Evolutionary conservation across 164 flowering plant species (phyloP).

Genomic region (Buxus sempervirens): DNA sequence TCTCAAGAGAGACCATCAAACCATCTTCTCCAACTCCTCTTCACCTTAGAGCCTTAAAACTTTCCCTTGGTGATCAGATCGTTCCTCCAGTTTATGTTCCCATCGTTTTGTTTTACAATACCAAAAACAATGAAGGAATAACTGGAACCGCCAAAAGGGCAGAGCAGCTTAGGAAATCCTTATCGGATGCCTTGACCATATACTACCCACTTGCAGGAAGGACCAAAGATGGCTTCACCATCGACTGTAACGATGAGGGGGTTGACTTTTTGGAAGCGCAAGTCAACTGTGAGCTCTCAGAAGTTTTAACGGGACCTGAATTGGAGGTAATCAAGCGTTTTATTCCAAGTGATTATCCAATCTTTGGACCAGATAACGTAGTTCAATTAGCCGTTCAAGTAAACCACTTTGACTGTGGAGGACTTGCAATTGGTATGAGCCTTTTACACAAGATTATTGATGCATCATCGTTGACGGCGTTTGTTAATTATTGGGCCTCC

Average conservation of each 20-base stretch:
- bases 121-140: too few species aligned
- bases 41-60: not conserved
- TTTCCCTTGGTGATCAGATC: not conserved
- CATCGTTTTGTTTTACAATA: not conserved
- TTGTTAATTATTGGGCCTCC: constrained; percentile 21
- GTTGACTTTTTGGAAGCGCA: too few species aligned
- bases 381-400: constrained; percentile 19
- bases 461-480: constrained; percentile 6
- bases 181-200: too few species aligned
- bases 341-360: too few species aligned
- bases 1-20: constrained; percentile 1
- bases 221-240: too few species aligned
- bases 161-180: too few species aligned
- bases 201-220: too few species aligned
- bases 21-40: not conserved
- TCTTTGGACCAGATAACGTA: not conserved
- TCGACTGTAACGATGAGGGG: too few species aligned
- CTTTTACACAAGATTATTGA: constrained; percentile 25
- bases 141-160: too few species aligned
- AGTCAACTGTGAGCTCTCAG: too few species aligned
- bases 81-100: not conserved
- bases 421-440: constrained; percentile 21
- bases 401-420: constrained; percentile 30
- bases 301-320: too few species aligned
- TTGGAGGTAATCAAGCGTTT: too few species aligned